phyloP scores from a whole-genome alignment of 805 yeast species.

The Starmerella bombicola region DNA sequence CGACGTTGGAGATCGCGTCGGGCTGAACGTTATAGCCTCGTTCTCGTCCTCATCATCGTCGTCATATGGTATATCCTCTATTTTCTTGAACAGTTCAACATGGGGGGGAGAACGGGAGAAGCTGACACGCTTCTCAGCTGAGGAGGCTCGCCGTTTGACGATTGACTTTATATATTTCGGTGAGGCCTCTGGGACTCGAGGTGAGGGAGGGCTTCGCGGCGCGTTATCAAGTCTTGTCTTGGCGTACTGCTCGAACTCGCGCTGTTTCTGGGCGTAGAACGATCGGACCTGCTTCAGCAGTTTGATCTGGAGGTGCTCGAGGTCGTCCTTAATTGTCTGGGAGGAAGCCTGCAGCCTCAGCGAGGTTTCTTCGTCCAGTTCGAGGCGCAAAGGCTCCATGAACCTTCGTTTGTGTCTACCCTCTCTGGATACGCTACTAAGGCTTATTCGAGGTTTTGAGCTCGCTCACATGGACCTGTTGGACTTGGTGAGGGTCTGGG shows the following conservation, averaged over 20 bases:
- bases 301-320: slow-evolving; percentile 13
- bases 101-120: slow-evolving; percentile 21
- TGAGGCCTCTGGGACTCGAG: slow-evolving; percentile 2
- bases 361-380: slow-evolving; percentile 8
- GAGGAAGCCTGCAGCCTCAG: slow-evolving; percentile 12
- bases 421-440: too few relatives aligned
- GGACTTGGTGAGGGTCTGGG: neutral
- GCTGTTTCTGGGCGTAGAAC: slow-evolving; percentile 11
- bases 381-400: slow-evolving; percentile 12
- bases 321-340: slow-evolving; percentile 8
- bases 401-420: too few relatives aligned
- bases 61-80: neutral
- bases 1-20: too few relatives aligned
- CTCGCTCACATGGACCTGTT: neutral
- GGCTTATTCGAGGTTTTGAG: neutral
- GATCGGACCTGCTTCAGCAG: slow-evolving; percentile 16
- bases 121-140: slow-evolving; percentile 20
- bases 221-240: slow-evolving; percentile 5
- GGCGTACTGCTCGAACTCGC: slow-evolving; percentile 18
- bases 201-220: too few relatives aligned
- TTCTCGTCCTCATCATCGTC: neutral
- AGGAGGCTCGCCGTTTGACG: slow-evolving; percentile 21
- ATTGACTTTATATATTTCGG: slow-evolving; percentile 18
- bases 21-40: neutral
- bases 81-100: slow-evolving; percentile 6